Percentiles rank a stretch among this genome's conserved stretches.
phyloP scores from a whole-genome alignment of 176 grass and related monocot genomes.

The Carex cristatella region DNA sequence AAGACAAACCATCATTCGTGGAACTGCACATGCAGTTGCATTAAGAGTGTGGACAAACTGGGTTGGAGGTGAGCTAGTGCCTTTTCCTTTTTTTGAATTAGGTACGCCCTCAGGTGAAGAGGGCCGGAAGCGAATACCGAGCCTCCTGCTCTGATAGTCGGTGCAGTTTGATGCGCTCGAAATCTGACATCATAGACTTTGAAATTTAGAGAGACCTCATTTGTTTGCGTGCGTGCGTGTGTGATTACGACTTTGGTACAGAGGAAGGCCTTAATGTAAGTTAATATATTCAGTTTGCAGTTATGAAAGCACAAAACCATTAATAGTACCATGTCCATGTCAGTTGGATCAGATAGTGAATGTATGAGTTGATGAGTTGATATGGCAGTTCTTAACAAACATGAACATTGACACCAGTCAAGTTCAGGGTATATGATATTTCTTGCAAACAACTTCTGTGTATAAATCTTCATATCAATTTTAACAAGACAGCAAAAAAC shows the following conservation, averaged over 20 bases:
- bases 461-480: neutral
- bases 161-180: constrained; percentile 95
- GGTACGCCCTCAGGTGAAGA: constrained; percentile 28
- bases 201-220: neutral
- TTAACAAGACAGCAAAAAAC: neutral
- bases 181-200: constrained; percentile 37
- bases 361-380: neutral
- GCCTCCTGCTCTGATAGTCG: constrained; percentile 87
- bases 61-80: constrained; percentile 31
- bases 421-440: neutral
- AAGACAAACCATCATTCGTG: constrained; percentile 72
- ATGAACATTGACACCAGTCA: neutral
- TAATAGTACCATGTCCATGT: neutral
- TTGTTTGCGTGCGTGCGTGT: neutral
- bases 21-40: constrained; percentile 77
- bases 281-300: neutral
- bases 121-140: constrained; percentile 71
- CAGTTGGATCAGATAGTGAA: neutral
- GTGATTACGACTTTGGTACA: neutral
- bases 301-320: neutral
- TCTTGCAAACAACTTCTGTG: neutral
- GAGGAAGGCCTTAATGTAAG: neutral
- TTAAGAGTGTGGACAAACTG: constrained; percentile 83
- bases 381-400: neutral
- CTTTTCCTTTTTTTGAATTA: constrained; percentile 59